Evolutionary conservation across 345 rosid species (phyloP).

Genomic region (Murraya koenigii): DNA sequence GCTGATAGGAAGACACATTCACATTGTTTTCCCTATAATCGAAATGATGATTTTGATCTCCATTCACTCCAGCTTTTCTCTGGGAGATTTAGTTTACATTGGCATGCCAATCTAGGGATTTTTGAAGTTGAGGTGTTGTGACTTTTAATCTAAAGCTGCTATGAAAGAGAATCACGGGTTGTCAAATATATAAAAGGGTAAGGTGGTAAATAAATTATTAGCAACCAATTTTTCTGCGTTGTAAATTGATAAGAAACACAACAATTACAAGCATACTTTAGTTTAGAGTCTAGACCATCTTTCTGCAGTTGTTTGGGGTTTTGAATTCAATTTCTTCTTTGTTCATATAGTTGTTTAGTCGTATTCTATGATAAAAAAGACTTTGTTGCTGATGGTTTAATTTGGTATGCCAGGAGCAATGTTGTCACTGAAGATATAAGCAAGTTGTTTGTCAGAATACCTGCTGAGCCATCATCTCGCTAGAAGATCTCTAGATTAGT

Average conservation of each 20-base stretch:
- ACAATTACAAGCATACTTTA: neutral
- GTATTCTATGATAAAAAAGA: neutral
- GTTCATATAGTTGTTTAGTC: slow-evolving; percentile 4
- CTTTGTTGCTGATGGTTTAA: slow-evolving; percentile 16
- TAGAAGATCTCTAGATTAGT: slow-evolving; percentile 24
- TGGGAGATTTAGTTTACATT: neutral
- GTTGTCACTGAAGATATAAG: slow-evolving; percentile 91
- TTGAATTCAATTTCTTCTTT: neutral
- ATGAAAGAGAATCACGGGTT: no score
- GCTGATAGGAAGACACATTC: neutral
- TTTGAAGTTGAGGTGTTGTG: neutral
- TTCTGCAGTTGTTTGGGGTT: neutral
- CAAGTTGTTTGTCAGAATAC: slow-evolving; percentile 70
- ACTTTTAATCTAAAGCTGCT: no score
- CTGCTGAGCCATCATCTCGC: slow-evolving; percentile 39
- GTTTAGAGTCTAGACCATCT: neutral
- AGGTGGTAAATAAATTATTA: no score
- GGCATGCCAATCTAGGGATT: neutral
- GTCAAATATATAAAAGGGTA: no score
- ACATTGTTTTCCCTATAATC: neutral
- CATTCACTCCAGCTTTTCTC: neutral
- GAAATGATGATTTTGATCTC: neutral
- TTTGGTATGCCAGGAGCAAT: slow-evolving; percentile 62
- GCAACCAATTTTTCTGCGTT: no score
- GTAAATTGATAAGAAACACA: neutral